Evolutionary conservation across 208 protist genomes (phyloP), one percentile per base, ranked within the genome.

Genomic region (Crithidia bombi): DNA sequence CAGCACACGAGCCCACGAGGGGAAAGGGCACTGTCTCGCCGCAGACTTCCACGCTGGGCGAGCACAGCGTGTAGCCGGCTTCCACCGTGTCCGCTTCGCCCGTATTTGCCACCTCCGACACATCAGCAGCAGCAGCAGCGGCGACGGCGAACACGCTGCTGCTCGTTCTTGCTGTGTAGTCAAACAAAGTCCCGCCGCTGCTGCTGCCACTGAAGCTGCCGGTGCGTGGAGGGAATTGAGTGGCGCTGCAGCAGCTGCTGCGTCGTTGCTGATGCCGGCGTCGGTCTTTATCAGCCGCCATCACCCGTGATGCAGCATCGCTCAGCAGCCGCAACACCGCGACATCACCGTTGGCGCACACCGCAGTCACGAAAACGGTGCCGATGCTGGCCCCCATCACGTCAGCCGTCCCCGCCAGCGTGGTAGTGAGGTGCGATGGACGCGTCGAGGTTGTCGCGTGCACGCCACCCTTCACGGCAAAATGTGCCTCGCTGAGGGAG

Each of bases 291-390:
- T 66, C 70, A 11, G 63, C 70, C 58, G 46, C 70, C 70, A 76
- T 69, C 28, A 76, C 55, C 19, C 51, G 64, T 10, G 70, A 76
- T 4, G 63, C 44, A 28, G 70, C 21, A 23, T 76, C 70, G 30
- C 56, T n/a, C 15, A 76, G 63, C 28, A 76, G 33, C 55, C 55
- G 47, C n/a, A 72, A 41, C 44, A 72, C 36, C 19, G 63, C 65
- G 65, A 72, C 56, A 23, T 72, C 57, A 6, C 65, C 72, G 65
- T 70, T 72, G 17, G 72, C 65, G 49, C 72, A 72, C 10, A 73
- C 43, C 4, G 68, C 67, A 35, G 54, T 72, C 55, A 73, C 55
- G 11, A 59, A 9, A 15, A 26, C 54, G 10, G 52, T 54, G 5
- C 21, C 32, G 25, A 54, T 59, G 46, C n/a, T n/a, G n/a, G n/a